Evolutionary conservation across 208 protist species (phyloP), one percentile per base, ranked within the genome.

Genomic region (Leishmania aethiopica): DNA sequence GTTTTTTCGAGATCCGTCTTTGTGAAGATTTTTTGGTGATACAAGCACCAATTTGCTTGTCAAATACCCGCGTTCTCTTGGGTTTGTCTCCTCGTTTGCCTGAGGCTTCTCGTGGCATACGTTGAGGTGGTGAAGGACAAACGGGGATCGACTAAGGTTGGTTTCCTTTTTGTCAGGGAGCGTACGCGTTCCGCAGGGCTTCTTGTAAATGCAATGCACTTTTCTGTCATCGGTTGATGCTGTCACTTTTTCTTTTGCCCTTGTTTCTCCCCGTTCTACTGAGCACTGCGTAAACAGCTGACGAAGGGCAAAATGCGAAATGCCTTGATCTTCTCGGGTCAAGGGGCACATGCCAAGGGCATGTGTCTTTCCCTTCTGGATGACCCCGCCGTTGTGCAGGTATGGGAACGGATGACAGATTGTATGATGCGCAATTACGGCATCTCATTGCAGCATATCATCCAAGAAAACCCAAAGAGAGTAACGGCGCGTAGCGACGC

Each of bases 251-350:
- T 49, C 22, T 40, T 3, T 19, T 0, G 13, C 42, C 3, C 51
- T 15, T 51, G 19, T 47, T 62, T 47, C n/a, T 42, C 47, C 22
- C 8, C 15, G 8, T 22, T 25, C 51, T 35, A 10, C n/a, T 60
- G 22, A 67, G 19, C 19, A 62, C 6, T 60, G 22, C 73, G 47
- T 53, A 37, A 45, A 11, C 10, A 28, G 35, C 69, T 47, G 45
- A 10, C 10, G 32, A 13, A 59, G 32, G 45, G 28, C 40, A 55
- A 79, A n/a, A 85, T 86, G 82, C 75, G 76, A 55, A 88, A 85
- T 25, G 94, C 91, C 1, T 80, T 97, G 2, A 84, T 96, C 3
- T 98, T 98, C 75, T 96, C 92, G 2, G 95, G 95, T 19, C 93
- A 98, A 73, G 95, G 93, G 0, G 79, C 92, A 17, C 94, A 98